These are phyloP conservation scores for Zostera marina DNA, from an alignment of 116 monocot species.

Conservation along the genomic window DNA sequence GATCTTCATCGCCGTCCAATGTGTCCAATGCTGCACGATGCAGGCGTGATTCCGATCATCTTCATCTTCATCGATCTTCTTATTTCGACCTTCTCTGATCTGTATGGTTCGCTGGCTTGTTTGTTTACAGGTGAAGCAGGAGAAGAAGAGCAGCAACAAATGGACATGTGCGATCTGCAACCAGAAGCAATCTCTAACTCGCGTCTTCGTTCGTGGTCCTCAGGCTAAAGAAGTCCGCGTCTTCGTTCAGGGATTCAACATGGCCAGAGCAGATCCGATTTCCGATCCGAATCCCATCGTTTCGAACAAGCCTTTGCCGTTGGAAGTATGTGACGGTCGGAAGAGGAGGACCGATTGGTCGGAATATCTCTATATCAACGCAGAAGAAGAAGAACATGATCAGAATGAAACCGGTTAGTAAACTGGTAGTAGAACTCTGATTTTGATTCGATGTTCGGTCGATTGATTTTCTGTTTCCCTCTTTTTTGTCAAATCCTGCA, in stretches of 20 bases:
- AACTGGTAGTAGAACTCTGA: neutral
- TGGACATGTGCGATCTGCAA: conserved; percentile 87
- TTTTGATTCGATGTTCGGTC: too few species aligned
- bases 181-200: conserved; percentile 57
- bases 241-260: conserved; percentile 71
- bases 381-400: conserved; percentile 3
- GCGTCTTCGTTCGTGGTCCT: conserved; percentile 46
- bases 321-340: neutral
- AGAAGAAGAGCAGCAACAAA: conserved; percentile 61
- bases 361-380: conserved; percentile 25
- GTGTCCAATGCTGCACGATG: too few species aligned
- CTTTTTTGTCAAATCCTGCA: neutral
- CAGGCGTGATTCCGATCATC: too few species aligned
- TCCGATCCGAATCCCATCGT: neutral
- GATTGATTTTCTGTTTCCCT: neutral
- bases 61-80: too few species aligned
- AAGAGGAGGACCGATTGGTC: conserved; percentile 41
- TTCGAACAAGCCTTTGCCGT: neutral
- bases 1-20: too few species aligned
- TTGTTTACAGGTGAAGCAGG: conserved; percentile 69
- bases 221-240: conserved; percentile 51
- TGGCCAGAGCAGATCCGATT: conserved; percentile 11
- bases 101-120: too few species aligned
- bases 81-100: too few species aligned
- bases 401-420: neutral